A percentile compares a stretch with the other conserved stretches of the same genome.
Evolutionary conservation across 139 green algal genomes (phyloP).

Genomic region (Closterium sp.): DNA sequence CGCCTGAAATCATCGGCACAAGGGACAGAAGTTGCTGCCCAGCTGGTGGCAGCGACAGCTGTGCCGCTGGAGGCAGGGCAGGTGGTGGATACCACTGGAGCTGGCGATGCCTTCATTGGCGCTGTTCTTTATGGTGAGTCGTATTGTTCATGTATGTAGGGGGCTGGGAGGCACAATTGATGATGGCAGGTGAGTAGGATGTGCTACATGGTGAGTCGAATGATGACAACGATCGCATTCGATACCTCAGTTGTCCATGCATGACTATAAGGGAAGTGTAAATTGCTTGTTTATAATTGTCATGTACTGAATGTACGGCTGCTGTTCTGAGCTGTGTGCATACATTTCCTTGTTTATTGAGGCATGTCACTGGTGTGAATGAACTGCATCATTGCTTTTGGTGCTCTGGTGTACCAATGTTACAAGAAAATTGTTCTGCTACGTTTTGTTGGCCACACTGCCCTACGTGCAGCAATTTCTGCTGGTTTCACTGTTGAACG

Average conservation of each 20-base stretch:
- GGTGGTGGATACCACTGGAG: conserved; percentile 87
- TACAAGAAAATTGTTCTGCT: not conserved
- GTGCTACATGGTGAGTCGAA: too few species aligned
- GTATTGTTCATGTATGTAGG: too few species aligned
- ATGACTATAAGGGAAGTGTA: too few species aligned
- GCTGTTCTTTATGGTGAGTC: conserved; percentile 68
- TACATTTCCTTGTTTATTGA: not conserved
- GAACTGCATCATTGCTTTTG: too few species aligned
- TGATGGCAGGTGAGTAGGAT: too few species aligned
- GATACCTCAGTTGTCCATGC: too few species aligned
- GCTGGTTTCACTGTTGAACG: not conserved
- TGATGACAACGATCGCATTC: too few species aligned
- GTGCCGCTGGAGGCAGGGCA: conserved; percentile 25
- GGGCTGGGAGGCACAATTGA: too few species aligned
- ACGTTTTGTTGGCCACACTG: not conserved
- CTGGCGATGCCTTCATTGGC: conserved; percentile 92
- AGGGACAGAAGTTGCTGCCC: not conserved
- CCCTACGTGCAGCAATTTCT: not conserved
- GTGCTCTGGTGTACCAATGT: not conserved
- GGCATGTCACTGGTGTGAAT: not conserved
- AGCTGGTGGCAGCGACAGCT: conserved; percentile 6
- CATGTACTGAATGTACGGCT: too few species aligned
- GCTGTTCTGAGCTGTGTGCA: too few species aligned
- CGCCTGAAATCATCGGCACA: not conserved
- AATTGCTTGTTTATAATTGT: too few species aligned